A percentile compares a stretch with the other conserved stretches of the same genome.
phyloP scores from a whole-genome alignment of 1,284 basidiomycete genomes.

The Peniophora sp. region DNA sequence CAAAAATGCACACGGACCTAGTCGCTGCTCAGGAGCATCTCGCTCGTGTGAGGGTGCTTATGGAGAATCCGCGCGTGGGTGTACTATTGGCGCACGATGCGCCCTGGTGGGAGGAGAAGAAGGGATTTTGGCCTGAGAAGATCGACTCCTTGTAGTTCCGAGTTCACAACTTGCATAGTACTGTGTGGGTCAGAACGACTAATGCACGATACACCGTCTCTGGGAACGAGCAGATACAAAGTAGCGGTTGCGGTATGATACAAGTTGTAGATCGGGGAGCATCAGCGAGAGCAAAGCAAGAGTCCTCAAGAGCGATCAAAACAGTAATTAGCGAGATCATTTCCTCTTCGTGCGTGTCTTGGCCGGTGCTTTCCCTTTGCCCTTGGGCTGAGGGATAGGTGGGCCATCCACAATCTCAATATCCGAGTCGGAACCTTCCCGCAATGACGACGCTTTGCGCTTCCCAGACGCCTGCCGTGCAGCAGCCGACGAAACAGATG shows the following conservation, averaged over 20 bases:
- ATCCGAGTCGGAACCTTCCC: slow-evolving; percentile 40
- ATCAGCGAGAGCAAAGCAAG: too few species aligned
- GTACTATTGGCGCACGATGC: slow-evolving; percentile 41
- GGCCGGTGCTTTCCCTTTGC: slow-evolving; percentile 31
- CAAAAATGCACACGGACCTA: slow-evolving; percentile 33
- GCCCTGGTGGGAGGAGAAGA: slow-evolving; percentile 36
- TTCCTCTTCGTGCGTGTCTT: slow-evolving; percentile 21
- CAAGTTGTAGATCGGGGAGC: too few species aligned
- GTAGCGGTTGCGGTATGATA: too few species aligned
- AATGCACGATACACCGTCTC: too few species aligned
- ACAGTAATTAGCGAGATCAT: too few species aligned
- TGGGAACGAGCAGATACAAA: too few species aligned
- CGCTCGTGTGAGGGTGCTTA: slow-evolving; percentile 25
- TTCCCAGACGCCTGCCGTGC: slow-evolving; percentile 22
- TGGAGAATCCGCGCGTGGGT: slow-evolving; percentile 26
- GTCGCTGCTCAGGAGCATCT: slow-evolving; percentile 31
- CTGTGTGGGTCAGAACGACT: too few species aligned
- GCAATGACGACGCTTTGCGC: slow-evolving; percentile 33
- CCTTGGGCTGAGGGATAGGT: slow-evolving; percentile 17
- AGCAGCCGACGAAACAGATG: slow-evolving; percentile 11
- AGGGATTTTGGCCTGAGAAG: slow-evolving; percentile 12
- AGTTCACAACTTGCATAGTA: too few species aligned
- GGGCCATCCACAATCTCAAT: slow-evolving; percentile 47
- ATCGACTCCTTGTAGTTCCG: background rate
- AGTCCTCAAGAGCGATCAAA: too few species aligned